Conservation (phyloP, 1,284 basidiomycete genomes). For the Malassezia equina region DNA sequence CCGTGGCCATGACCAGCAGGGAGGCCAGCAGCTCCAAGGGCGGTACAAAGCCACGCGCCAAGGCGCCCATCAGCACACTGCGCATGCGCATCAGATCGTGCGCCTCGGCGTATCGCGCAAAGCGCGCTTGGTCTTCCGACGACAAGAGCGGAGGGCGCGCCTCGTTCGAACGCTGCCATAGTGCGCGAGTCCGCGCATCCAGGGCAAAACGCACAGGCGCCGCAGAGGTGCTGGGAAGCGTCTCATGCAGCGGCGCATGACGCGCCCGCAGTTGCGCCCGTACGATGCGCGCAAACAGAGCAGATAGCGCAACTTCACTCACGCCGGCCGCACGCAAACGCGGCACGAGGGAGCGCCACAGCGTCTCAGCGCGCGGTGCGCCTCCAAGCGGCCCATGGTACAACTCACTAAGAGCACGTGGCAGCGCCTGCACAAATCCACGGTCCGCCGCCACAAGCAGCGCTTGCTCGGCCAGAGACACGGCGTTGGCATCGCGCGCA, state of each 20-base stretch:
- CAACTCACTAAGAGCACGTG: constrained; percentile 1
- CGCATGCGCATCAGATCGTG: constrained; percentile 6
- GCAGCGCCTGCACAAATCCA: background rate
- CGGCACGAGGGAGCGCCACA: background rate
- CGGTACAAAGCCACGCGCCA: background rate
- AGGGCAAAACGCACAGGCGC: background rate
- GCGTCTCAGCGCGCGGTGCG: background rate
- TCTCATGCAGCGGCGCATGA: background rate
- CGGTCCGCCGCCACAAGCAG: constrained; percentile 1
- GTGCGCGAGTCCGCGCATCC: background rate
- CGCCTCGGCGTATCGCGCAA: background rate
- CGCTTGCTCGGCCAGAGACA: background rate
- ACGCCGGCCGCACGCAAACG: background rate
- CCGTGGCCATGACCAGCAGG: constrained; percentile 6
- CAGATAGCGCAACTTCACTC: background rate
- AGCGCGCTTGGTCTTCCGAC: constrained; percentile 1
- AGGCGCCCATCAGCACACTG: background rate
- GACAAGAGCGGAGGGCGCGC: background rate
- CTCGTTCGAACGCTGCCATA: background rate
- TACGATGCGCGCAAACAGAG: background rate
- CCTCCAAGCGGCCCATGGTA: constrained; percentile 7
- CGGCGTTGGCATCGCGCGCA: background rate
- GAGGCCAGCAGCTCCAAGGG: constrained; percentile 3
- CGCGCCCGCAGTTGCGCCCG: background rate
- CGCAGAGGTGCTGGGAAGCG: background rate